Base-by-base conservation (phyloP, 352 stramenopile species). In the Globisporangium nodosum region DNA sequence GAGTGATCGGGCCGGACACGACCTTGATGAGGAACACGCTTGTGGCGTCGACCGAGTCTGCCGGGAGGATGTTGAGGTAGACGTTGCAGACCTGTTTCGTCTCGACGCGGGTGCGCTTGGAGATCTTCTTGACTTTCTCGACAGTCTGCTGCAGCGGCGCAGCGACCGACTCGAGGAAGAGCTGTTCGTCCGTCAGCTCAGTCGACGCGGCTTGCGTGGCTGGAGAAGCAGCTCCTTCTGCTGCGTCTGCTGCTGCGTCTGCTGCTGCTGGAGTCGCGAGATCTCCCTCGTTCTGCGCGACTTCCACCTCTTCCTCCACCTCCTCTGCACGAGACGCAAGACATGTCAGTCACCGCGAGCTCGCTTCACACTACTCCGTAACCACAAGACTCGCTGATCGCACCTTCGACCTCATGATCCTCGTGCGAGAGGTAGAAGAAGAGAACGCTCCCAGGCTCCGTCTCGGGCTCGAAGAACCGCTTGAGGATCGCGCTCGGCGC, bases 11-110 rank as follows among this genome's bases (percentile, higher is more conserved):
- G 0, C 82, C 83, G 0, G 79, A 20, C 0, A 65, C 66, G 16
- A 89, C 73, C 49, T 94, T 94, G 66, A 93, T 86, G 47, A 94
- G 66, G 52, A 94, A 94, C 5, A 94, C 71, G 9, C 74, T 88
- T 1, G 78, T 72, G 0, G 76, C 70, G 35, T 90, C 78, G 6
- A 83, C 74, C 9, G 69, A 87, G 20, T 88, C 74, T 3, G 65
- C 64, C 18, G 85, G 82, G 1, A 94, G 56, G 4, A 77, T 57
- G 54, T 94, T 92, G 7, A 92, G 62, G n/a, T 66, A 90, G 2
- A 84, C 66, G 39, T 87, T 79, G 40, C 81, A 92, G 33, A 78
- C 63, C 60, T 77, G 67, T 3, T 71, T 79, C n/a, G 77, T 69
- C 16, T 78, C 75, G 21, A 79, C 66, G 4, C 79, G 67, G n/a